Evolutionary conservation across 495 filamentous ascomycete species (phyloP), one percentile per base, ranked within the genome.

Genomic region (Aspergillus avenaceus): DNA sequence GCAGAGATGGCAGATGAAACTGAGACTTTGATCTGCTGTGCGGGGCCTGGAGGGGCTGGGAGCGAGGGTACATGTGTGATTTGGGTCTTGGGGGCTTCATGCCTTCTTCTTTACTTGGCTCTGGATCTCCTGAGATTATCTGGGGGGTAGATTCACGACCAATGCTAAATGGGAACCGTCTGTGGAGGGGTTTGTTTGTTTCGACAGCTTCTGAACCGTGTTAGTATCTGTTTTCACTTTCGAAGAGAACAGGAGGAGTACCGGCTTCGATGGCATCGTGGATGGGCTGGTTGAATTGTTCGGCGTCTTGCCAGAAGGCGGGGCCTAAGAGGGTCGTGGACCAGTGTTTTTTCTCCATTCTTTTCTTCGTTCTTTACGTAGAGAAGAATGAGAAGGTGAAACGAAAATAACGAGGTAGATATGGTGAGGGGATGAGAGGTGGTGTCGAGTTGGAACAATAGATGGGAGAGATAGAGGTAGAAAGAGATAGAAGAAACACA

Each of bases 281-380:
- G 27, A 52, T 54, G 11, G 36, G 22, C 37, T 50, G 48, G 45
- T 58, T 63, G 37, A 28, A 56, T 4, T 41, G 12, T 25, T 60
- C 53, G 11, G 55, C 55, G 37, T 66, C 59, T 50, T 52, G 58
- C 67, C 67, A 71, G 47, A 71, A 69, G 3, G 53, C 56, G 19
- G 32, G 46, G 9, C 67, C 67, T 28, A 67, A 45, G 3, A 71
- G 56, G 16, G 62, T 63, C 16, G 28, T 37, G n/a, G 55, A 38
- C 67, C 67, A 71, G 54, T 66, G 67, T 44, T 60, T 52, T 14
- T 66, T 55, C 9, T 66, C 57, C 50, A 67, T 67, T 2, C 3
- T 31, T 31, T n/a, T n/a, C n/a, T n/a, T n/a, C n/a, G n/a, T n/a
- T n/a, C n/a, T n/a, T n/a, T n/a, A n/a, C n/a, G n/a, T n/a, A n/a